These are phyloP conservation scores for Bipolaris sorokiniana DNA, from an alignment of 2,329 filamentous ascomycete genomes.

Conservation along the genomic window DNA sequence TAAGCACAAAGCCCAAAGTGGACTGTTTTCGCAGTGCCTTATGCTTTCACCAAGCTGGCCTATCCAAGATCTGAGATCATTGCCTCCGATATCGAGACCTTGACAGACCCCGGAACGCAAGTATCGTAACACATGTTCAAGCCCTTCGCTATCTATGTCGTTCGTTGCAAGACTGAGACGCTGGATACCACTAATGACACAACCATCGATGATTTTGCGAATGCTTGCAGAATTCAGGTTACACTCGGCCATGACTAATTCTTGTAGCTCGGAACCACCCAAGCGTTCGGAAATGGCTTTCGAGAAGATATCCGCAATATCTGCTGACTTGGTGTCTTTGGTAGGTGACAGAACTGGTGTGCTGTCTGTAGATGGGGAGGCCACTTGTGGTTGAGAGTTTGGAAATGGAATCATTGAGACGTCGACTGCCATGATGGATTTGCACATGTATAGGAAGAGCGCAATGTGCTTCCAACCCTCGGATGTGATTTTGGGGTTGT, in stretches of 20 bases:
- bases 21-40: conserved; percentile 56
- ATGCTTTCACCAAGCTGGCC: conserved; percentile 59
- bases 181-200: conserved; percentile 77
- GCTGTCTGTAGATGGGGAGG: conserved; percentile 23
- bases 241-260: conserved; percentile 83
- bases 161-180: conserved; percentile 86
- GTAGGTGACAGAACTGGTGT: conserved; percentile 10
- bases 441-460: conserved; percentile 88
- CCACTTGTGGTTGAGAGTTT: conserved; percentile 21
- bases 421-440: conserved; percentile 83
- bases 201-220: conserved; percentile 77
- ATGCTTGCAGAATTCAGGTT: conserved; percentile 74
- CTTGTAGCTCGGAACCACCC: conserved; percentile 76
- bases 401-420: conserved; percentile 80
- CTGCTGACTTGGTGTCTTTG: conserved; percentile 44
- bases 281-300: conserved; percentile 78
- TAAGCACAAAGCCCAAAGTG: conserved; percentile 81
- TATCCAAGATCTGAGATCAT: conserved; percentile 65
- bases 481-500: conserved; percentile 80
- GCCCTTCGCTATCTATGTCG: conserved; percentile 72
- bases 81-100: conserved; percentile 87
- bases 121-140: conserved; percentile 78
- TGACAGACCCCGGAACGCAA: conserved; percentile 78
- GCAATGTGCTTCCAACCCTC: conserved; percentile 93
- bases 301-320: conserved; percentile 71